Evolutionary conservation across 2,329 filamentous ascomycete species (phyloP), one percentile per base, ranked within the genome.

Genomic region (Venturia effusa): DNA sequence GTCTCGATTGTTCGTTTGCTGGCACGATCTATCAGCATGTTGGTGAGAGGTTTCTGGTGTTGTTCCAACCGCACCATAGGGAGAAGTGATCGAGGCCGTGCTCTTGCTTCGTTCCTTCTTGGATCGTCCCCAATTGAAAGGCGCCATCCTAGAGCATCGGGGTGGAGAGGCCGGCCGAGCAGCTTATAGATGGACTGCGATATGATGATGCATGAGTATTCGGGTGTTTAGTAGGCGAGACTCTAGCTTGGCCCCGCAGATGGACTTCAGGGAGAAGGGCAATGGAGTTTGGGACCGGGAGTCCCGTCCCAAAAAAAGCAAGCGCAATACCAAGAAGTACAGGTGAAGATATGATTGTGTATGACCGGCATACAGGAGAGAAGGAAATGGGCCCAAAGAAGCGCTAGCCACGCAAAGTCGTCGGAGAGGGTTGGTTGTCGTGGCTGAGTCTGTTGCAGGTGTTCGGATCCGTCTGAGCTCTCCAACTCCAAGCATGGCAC

Each of bases 41-140:
- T 22, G 51, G 13, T 17, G 15, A 8, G 17, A 57, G 7, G 3
- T 19, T 19, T 30, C 22, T 19, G 22, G 17, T 32, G 30, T 57
- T 57, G 19, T 27, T 24, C 37, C 10, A 15, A 15, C 13, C 27
- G 19, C 34, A 57, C 51, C 51, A 30, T 27, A 11, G 45, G 45
- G 45, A 34, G 27, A 34, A 17, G 19, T 19, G 17, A 32, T 57
- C 30, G 51, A 57, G 51, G 30, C 15, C 30, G 51, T 57, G 45
- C 45, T 51, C 45, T 51, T 51, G 45, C 51, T 34, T 57, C 27
- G 51, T 19, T 57, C 30, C 30, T 57, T 57, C 51, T 57, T 57
- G 13, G 45, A 51, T 4, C 45, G 45, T 27, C 51, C 51, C 51
- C 30, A 57, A 5, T 30, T 55, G 51, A 57, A 57, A 32, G 51